Base-by-base conservation (phyloP, 306 rosid species). In the Ammopiptanthus mongolicus region DNA sequence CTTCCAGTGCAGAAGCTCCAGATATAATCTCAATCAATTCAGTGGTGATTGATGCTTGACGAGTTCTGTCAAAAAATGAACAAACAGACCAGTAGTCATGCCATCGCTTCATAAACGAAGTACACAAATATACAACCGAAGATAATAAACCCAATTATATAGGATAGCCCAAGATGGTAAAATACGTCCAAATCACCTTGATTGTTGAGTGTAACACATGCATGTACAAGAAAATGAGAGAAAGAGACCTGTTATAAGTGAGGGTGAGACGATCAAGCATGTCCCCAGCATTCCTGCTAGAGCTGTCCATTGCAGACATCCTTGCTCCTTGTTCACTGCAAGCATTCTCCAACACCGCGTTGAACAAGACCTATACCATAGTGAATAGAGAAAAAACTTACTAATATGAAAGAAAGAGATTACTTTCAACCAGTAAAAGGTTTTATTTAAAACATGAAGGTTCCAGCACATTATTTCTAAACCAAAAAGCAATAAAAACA, bases 281-380 rank as follows among this genome's bases (percentile, higher is more conserved):
- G 0, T 95, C 99, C 28, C 99, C 99, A 0, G 99, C 99, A 79
- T 95, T 95, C 86, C 99, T 95, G 91, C 99, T 95, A 51, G 99
- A 92, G 81, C 99, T 92, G 82, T 95, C 99, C 99, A 95, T 92
- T 60, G 99, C 99, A 71, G 99, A 95, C 99, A 95, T 92, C 80
- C 99, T 88, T 22, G 99, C 99, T 68, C 99, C 99, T 81, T 95
- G 99, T 78, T 95, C 99, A 90, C 99, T 95, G 87, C 96, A 88
- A 75, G 99, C 99, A 86, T 95, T 95, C 95, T 95, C 97, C 89
- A 95, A 13, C 42, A 92, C 97, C 4, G 87, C 99, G 53, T 95
- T 95, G 96, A 88, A 95, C 88, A 95, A 1, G 61, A 92, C 90
- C 99, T 95, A 78, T 29, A 76, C 47, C 69, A 1, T 25, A 2